phyloP scores from a whole-genome alignment of 371 early-diverging fungal species.

The Lichtheimia corymbifera region DNA sequence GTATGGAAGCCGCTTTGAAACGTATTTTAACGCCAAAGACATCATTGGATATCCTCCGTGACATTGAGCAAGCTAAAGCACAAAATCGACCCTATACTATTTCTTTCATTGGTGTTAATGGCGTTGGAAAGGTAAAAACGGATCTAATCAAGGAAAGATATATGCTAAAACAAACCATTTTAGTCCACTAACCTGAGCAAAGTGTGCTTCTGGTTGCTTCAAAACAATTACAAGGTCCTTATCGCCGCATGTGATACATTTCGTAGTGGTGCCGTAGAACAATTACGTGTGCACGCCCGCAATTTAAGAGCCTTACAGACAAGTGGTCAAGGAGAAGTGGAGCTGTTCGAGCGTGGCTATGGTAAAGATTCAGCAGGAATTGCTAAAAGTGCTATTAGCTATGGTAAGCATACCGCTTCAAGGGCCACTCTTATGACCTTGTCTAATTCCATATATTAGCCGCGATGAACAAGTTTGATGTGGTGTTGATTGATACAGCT shows the following conservation, averaged over 20 bases:
- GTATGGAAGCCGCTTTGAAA: conserved; percentile 80
- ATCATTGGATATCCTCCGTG: conserved; percentile 95
- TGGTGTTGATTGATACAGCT: conserved; percentile 99
- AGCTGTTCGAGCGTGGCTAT: conserved; percentile 98
- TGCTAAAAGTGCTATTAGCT: conserved; percentile 95
- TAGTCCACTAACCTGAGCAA: conserved; percentile 98
- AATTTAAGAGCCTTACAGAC: conserved; percentile 81
- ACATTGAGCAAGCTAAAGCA: conserved; percentile 76
- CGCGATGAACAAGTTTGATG: conserved; percentile 82
- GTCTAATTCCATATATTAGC: conserved; percentile 24
- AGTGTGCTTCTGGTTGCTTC: conserved; percentile 96
- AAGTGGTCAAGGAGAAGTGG: conserved; percentile 73
- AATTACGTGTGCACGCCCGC: conserved; percentile 91
- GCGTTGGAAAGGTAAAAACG: conserved; percentile 79
- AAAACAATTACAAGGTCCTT: conserved; percentile 89
- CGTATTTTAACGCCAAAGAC: conserved; percentile 91
- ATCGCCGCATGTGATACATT: conserved; percentile 99
- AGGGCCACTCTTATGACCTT: neutral
- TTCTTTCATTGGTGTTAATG: conserved; percentile 99
- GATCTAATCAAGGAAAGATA: neutral
- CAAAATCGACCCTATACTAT: conserved; percentile 85
- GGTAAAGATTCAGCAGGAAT: conserved; percentile 98
- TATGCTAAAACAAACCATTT: neutral
- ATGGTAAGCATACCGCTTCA: conserved; percentile 48
- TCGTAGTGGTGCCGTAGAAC: conserved; percentile 99